Evolutionary conservation across 495 filamentous ascomycete genomes (phyloP).

Genomic region (Lepidopterella palustris): DNA sequence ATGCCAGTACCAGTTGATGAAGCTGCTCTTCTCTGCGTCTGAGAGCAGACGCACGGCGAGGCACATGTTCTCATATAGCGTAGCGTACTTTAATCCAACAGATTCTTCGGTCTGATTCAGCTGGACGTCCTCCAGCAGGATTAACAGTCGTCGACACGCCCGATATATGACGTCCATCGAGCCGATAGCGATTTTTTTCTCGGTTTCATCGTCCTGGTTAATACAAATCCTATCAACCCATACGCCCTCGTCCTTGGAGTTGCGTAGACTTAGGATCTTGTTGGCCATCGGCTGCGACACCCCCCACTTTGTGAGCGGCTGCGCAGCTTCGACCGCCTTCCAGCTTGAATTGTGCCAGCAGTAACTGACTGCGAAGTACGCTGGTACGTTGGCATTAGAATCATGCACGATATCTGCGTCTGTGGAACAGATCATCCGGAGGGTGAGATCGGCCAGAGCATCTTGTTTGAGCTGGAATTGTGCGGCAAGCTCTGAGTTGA

Average conservation of each 20-base stretch:
- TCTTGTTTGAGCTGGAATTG: neutral
- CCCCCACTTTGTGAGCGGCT: neutral
- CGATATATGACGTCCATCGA: slow-evolving; percentile 3
- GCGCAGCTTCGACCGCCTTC: neutral
- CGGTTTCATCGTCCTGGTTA: neutral
- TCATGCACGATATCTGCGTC: neutral
- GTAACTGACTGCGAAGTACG: neutral
- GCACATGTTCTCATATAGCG: neutral
- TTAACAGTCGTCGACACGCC: neutral
- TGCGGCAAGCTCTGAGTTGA: neutral
- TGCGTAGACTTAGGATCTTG: neutral
- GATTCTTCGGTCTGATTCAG: neutral
- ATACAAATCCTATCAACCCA: slow-evolving; percentile 2
- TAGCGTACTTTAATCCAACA: neutral
- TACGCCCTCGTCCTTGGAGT: neutral
- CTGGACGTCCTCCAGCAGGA: neutral
- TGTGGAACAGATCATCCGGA: neutral
- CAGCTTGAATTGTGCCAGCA: neutral
- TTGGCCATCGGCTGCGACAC: neutral
- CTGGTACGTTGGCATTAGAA: neutral
- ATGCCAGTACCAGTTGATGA: too few species aligned
- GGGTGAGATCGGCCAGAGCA: neutral
- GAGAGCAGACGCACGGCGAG: neutral
- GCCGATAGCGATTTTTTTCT: slow-evolving; percentile 3
- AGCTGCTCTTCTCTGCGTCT: neutral